These are phyloP conservation scores for Betula pendula DNA, from an alignment of 306 rosid genomes.

Conservation along the genomic window DNA sequence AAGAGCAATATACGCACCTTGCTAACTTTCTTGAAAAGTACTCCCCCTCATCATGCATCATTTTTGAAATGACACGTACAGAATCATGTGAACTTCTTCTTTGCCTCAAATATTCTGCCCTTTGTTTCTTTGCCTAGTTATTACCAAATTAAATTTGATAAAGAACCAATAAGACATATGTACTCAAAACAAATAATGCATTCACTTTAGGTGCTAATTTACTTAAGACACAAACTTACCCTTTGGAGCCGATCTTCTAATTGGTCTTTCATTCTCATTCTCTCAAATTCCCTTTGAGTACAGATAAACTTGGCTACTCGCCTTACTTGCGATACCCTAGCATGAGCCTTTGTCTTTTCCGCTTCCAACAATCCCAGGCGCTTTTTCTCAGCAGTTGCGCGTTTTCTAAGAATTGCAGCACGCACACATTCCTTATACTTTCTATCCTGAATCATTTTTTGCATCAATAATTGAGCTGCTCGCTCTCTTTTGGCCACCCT, in stretches of 20 bases:
- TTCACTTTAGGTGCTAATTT: background rate
- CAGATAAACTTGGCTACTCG: slow-evolving; percentile 40
- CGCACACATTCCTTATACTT: slow-evolving; percentile 51
- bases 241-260: slow-evolving; percentile 57
- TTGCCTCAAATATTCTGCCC: slow-evolving; percentile 19
- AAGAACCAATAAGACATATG: background rate
- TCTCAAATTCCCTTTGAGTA: slow-evolving; percentile 50
- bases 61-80: background rate
- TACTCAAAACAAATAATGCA: background rate
- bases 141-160: slow-evolving; percentile 1
- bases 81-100: slow-evolving; percentile 8
- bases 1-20: slow-evolving; percentile 11
- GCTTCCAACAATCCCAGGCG: slow-evolving; percentile 47
- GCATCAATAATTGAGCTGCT: slow-evolving; percentile 41
- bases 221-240: slow-evolving; percentile 30
- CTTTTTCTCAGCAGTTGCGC: slow-evolving; percentile 52
- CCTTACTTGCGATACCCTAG: slow-evolving; percentile 48
- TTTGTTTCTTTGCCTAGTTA: slow-evolving; percentile 24
- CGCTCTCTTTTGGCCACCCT: slow-evolving; percentile 46
- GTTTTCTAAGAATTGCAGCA: slow-evolving; percentile 49
- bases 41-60: background rate
- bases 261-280: slow-evolving; percentile 38
- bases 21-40: slow-evolving; percentile 19
- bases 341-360: slow-evolving; percentile 48
- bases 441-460: slow-evolving; percentile 44